These are phyloP conservation scores for Aphanomyces stellatus DNA, from an alignment of 352 stramenopile genomes.

Conservation along the genomic window DNA sequence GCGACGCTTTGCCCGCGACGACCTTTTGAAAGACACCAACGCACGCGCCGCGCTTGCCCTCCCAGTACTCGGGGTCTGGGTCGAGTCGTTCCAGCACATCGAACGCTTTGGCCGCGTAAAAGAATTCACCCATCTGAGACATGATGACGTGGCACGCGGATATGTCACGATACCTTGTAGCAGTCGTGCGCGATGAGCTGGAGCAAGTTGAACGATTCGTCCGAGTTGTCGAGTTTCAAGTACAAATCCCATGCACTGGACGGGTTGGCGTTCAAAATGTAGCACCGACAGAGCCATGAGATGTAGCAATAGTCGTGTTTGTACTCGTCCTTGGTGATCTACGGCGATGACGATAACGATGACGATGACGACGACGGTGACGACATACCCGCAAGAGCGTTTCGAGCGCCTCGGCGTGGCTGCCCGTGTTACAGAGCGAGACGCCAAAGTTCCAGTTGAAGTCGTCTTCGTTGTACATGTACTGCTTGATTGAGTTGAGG, in stretches of 20 bases:
- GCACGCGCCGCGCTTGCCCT: slow-evolving; percentile 92
- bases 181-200: slow-evolving; percentile 96
- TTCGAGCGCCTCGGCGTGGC: slow-evolving; percentile 91
- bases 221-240: slow-evolving; percentile 93
- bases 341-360: not conserved
- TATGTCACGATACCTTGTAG: slow-evolving; percentile 54
- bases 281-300: slow-evolving; percentile 84
- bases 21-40: slow-evolving; percentile 93
- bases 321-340: slow-evolving; percentile 73
- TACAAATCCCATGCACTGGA: slow-evolving; percentile 94
- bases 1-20: slow-evolving; percentile 85
- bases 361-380: not conserved
- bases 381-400: slow-evolving; percentile 83
- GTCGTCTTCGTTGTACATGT: slow-evolving; percentile 95
- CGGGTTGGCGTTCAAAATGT: slow-evolving; percentile 93
- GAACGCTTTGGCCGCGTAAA: slow-evolving; percentile 93
- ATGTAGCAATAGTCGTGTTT: slow-evolving; percentile 92
- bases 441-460: slow-evolving; percentile 98
- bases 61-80: slow-evolving; percentile 93
- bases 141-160: not conserved
- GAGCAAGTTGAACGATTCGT: slow-evolving; percentile 93
- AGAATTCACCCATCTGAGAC: slow-evolving; percentile 87
- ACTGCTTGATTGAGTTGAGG: slow-evolving; percentile 93
- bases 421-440: slow-evolving; percentile 84
- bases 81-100: slow-evolving; percentile 92